phyloP scores from a whole-genome alignment of 139 green algal genomes.

The Nannochloris sp. region DNA sequence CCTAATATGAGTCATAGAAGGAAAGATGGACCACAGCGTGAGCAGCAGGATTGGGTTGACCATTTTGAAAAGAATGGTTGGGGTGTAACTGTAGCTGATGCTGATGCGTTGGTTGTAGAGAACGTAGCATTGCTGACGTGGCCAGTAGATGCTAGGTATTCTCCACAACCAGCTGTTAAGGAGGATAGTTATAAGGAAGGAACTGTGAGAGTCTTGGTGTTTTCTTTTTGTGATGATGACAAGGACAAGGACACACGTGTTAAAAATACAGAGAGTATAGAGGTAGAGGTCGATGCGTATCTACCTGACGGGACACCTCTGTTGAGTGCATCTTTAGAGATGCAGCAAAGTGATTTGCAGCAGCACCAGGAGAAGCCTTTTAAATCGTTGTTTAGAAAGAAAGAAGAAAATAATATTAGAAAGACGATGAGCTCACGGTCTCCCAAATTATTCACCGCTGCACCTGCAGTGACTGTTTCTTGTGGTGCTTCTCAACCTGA shows the following conservation, averaged over 20 bases:
- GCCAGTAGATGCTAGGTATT: conserved; percentile 38
- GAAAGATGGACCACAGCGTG: neutral
- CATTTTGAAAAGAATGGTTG: conserved; percentile 8
- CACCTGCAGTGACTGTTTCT: neutral
- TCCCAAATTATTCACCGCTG: neutral
- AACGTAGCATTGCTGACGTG: conserved; percentile 31
- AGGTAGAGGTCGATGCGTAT: conserved; percentile 1
- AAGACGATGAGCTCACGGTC: neutral
- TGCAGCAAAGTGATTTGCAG: too few species aligned
- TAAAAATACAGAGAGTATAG: neutral
- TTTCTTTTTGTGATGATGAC: neutral
- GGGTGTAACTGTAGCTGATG: conserved; percentile 18
- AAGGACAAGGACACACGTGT: too few species aligned
- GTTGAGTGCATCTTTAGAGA: too few species aligned
- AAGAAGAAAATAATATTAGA: too few species aligned
- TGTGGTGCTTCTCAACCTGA: neutral
- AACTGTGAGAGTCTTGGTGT: conserved; percentile 25
- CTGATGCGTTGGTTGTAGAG: conserved; percentile 12
- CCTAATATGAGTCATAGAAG: neutral
- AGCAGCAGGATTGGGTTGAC: conserved; percentile 9
- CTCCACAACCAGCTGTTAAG: neutral
- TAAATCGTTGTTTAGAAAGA: too few species aligned
- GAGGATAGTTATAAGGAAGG: neutral
- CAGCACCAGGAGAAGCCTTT: too few species aligned
- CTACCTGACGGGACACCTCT: conserved; percentile 1